These are phyloP conservation scores for Thuidium tamariscinum DNA, from an alignment of 225 moss, liverwort and hornwort species.

Conservation along the genomic window DNA sequence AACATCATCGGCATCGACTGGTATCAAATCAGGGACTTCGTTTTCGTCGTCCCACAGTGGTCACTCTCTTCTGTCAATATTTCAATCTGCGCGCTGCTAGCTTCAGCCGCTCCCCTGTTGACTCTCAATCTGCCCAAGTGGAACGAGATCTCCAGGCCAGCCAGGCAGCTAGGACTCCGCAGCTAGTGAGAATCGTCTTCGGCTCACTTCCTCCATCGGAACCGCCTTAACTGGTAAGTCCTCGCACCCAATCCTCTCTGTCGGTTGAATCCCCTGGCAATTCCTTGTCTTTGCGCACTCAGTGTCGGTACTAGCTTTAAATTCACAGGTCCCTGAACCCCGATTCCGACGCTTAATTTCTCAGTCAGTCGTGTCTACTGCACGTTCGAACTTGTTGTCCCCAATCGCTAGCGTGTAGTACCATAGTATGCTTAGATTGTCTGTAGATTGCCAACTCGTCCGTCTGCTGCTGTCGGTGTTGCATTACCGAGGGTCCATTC, in stretches of 20 bases:
- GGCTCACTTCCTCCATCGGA: neutral
- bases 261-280: neutral
- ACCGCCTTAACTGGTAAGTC: neutral
- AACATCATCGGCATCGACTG: neutral
- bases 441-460: neutral
- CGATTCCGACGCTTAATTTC: neutral
- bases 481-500: accelerated
- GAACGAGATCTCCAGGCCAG: neutral
- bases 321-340: neutral
- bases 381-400: no score
- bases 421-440: neutral
- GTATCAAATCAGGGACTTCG: neutral
- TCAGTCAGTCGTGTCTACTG: no score
- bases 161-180: neutral
- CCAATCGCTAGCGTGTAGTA: neutral
- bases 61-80: constrained; percentile 42
- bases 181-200: neutral
- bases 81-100: neutral
- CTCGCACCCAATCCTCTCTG: no score
- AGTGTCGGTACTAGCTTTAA: neutral
- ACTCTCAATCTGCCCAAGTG: neutral
- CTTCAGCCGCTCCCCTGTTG: neutral
- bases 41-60: neutral
- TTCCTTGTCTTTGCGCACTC: neutral
- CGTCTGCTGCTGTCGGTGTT: neutral